Base-by-base conservation (phyloP, 164 flowering plant species). In the Vitis labrusca region DNA sequence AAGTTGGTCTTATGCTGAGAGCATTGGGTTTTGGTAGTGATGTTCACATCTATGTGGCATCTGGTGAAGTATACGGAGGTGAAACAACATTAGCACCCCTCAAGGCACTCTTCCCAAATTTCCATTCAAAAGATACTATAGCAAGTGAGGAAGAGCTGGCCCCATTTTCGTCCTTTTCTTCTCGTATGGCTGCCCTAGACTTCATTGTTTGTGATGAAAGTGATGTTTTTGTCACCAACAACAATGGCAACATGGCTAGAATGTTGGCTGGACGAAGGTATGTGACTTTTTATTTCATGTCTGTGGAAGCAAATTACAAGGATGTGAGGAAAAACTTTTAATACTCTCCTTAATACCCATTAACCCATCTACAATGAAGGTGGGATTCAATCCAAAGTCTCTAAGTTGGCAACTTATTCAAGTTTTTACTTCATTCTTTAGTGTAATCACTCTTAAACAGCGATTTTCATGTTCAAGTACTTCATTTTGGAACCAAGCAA, bases 161-260 rank as follows among this genome's bases (percentile, higher is more conserved):
- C 37, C 88, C 87, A 64, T 93, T 93, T 69, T 72, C 85, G 11
- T 68, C 86, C 17, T 96, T 86, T 79, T 92, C 99, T 57, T 85
- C 98, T 49, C 95, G 99, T 60, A 89, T 92, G 98, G 99, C 99
- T 79, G 99, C 99, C n/a, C 83, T 96, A 30, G 99, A 96, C 67
- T 96, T 89, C 85, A 89, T 92, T 64, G 99, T 93, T 59, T 93
- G 97, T 68, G 98, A 93, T 75, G 93, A 89, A 71, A 96, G 99
- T 64, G 90, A 93, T 77, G 98, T 92, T 47, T 96, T 96, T 73
- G 94, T 89, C 58, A 86, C 99, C 65, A 96, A 96, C 80, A 96
- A 96, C 88, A 96, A 96, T 72, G 99, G 99, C 47, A 96, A 96
- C 79, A 96, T 96, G 99, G 99, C 99, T 10, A 86, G 76, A 80